phyloP scores from a whole-genome alignment of 345 rosid genomes.

The Salix caprea region DNA sequence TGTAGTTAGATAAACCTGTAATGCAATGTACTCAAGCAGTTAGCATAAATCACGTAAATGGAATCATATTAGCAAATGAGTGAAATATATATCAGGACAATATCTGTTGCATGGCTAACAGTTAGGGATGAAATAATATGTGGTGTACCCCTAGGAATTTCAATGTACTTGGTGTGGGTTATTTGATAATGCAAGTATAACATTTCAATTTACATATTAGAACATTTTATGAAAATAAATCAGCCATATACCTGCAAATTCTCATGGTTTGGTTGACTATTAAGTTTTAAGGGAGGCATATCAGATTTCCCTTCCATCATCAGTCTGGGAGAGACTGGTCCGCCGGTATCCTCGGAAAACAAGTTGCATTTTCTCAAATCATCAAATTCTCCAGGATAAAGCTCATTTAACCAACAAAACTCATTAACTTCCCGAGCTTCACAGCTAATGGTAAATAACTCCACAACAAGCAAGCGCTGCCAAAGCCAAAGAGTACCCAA shows the following conservation, averaged over 20 bases:
- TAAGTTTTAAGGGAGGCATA: constrained; percentile 24
- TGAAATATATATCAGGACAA: not conserved
- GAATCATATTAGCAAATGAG: not conserved
- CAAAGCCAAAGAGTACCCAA: constrained; percentile 9
- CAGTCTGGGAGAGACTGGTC: constrained; percentile 47
- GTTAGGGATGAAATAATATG: not conserved
- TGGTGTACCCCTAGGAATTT: not conserved
- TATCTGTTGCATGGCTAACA: not conserved
- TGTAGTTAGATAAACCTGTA: constrained; percentile 67
- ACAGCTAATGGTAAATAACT: constrained; percentile 44
- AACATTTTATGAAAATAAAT: not conserved
- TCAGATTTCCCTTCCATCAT: constrained; percentile 37
- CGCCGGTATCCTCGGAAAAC: constrained; percentile 38
- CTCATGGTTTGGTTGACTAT: constrained; percentile 41
- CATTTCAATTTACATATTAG: not conserved
- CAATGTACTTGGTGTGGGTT: not conserved
- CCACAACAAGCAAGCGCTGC: constrained; percentile 60
- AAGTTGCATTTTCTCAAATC: constrained; percentile 52
- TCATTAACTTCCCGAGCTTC: constrained; percentile 39
- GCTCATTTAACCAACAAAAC: constrained; percentile 57
- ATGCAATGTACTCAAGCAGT: not conserved
- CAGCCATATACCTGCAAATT: constrained; percentile 51
- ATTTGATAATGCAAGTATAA: not conserved
- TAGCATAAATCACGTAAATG: not conserved
- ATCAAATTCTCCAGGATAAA: constrained; percentile 68